Base-by-base conservation (phyloP, 495 filamentous ascomycete species). In the Cladorrhinum samala region DNA sequence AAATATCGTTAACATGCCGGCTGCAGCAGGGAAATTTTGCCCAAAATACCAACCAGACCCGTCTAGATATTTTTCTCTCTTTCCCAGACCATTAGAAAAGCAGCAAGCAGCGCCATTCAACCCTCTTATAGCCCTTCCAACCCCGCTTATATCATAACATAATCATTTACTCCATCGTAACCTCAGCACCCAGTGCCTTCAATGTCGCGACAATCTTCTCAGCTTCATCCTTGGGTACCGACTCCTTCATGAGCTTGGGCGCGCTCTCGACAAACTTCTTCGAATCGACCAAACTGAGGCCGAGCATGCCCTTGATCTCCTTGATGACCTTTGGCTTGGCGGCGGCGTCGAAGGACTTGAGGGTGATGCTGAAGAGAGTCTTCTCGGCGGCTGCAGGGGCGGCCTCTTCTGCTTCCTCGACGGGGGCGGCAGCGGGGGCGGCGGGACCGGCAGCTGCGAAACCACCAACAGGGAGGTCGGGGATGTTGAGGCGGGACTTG, bases 221-320 rank as follows among this genome's bases (percentile, higher is more conserved):
- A 11, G 86, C 87, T 70, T 99, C 93, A 67, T 99, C 93, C 81
- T 97, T 99, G 30, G 91, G 87, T 65, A 99, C 89, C 11, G 84
- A 87, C 72, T 99, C 93, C 84, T 95, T 97, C 89, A 99, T 85
- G 63, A 88, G 75, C 88, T 99, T 99, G 58, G 93, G 93, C 67
- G 85, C 89, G 61, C 86, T 87, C 80, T 99, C 93, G 59, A 97
- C 93, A 72, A 99, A 99, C 80, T 99, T 99, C 85, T 99, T 99
- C 75, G 90, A 95, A 72, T 99, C 93, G 61, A 99, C 93, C 72
- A 99, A 79, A 67, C 88, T 94, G 70, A 99, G 72, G 3, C 94
- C 93, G 48, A 99, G 78, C 80, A 99, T 80, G 61, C 79, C 81
- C 83, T 99, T 99, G 72, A 99, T 84, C 79, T 99, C 93, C 82